Evolutionary conservation across 2,329 filamentous ascomycete genomes (phyloP), one percentile per base, ranked within the genome.

Genomic region (Tolypocladium pustulatum): DNA sequence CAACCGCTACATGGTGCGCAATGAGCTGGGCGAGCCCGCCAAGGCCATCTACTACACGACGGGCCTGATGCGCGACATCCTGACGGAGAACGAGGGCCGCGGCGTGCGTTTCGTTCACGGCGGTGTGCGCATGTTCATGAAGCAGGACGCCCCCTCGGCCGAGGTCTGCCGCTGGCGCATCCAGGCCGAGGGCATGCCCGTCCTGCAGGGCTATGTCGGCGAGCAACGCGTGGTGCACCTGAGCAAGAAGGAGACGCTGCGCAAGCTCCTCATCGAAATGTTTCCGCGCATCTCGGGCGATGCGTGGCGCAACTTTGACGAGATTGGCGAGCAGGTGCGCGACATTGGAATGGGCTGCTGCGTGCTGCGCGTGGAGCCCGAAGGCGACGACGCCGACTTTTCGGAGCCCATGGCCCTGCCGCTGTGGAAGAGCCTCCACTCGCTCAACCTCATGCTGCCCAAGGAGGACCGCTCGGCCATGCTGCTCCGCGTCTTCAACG

Each of bases 71-170:
- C 88, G 91, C 37, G 88, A 93, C 63, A 94, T 99, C 57, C 81
- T 99, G 4, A 83, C 81, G 4, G 82, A 88, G 69, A 99, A 99
- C 71, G 91, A 97, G 73, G 90, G 91, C 51, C 87, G 89, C 34
- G 91, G 91, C 53, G 87, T 97, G 73, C 96, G 94, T 72, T 96
- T 99, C 70, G 89, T 99, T 55, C 94, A 99, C 74, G 93, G 89
- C 56, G 94, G 94, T 63, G 92, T 99, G 38, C 96, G 96, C 76
- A 97, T 97, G 91, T 99, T 96, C 72, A 94, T 97, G 79, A 96
- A 96, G 78, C 93, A 97, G 73, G 91, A 97, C 68, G 88, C 90
- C 0, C 92, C 96, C 60, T 89, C 87, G 6, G 86, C 88, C 40
- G 88, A 92, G 58, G 88, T 94, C 38, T 96, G 92, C 77, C 84